Conservation (phyloP, 805 yeast species). For the Grigorovia jiainica region DNA sequence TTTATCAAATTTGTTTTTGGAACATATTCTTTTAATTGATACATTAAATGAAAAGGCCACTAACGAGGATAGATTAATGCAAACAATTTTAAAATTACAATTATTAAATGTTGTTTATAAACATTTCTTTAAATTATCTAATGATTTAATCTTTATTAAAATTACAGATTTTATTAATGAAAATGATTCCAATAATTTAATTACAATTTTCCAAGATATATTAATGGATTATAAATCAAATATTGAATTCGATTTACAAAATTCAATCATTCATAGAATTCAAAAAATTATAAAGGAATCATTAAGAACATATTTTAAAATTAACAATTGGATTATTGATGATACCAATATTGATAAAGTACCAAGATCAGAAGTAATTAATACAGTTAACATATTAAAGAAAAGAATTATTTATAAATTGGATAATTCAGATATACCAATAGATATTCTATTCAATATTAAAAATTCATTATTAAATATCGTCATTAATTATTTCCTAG, state of each 20-base stretch:
- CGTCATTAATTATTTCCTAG: conserved; percentile 27
- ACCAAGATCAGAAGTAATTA: conserved; percentile 24
- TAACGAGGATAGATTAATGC: conserved; percentile 19
- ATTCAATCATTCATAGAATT: conserved; percentile 25
- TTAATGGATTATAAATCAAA: conserved; percentile 21
- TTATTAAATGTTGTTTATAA: conserved; percentile 11
- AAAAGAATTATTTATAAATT: conserved; percentile 12
- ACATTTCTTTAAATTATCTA: conserved; percentile 12
- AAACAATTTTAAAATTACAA: conserved; percentile 19
- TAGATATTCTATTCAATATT: conserved; percentile 13
- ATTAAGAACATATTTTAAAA: conserved; percentile 25
- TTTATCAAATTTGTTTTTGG: conserved; percentile 16
- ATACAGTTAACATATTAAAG: conserved; percentile 18
- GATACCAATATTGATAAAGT: conserved; percentile 4
- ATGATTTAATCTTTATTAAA: conserved; percentile 12
- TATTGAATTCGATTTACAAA: conserved; percentile 21
- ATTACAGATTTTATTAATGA: conserved; percentile 19
- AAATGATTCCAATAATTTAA: conserved; percentile 13
- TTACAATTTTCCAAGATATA: conserved; percentile 26
- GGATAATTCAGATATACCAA: conserved; percentile 10
- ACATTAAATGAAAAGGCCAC: conserved; percentile 13
- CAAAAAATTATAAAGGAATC: conserved; percentile 23
- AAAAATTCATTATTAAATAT: conserved; percentile 19
- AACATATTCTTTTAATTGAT: conserved; percentile 15
- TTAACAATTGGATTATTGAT: conserved; percentile 26